Evolutionary conservation across 139 green algal genomes (phyloP).

Genomic region (Yamagishiella unicocca): DNA sequence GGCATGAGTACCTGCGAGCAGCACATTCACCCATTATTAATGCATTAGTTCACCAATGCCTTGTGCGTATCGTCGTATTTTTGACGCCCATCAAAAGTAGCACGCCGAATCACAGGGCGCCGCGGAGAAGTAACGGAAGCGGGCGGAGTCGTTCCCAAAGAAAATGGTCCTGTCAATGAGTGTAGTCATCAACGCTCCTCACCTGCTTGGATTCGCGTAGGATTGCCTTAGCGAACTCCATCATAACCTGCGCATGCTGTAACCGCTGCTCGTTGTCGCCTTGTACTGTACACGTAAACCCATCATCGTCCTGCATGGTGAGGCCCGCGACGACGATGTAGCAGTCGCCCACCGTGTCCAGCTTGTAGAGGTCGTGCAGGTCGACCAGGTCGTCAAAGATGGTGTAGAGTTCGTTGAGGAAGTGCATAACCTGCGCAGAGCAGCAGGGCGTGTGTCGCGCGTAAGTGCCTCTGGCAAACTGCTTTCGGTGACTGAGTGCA

Average conservation of each 20-base stretch:
- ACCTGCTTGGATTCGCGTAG: constrained; percentile 57
- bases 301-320: constrained; percentile 65
- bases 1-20: constrained; percentile 56
- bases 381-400: constrained; percentile 65
- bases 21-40: not conserved
- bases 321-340: constrained; percentile 70
- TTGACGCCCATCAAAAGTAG: too few species aligned
- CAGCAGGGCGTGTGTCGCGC: too few species aligned
- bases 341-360: constrained; percentile 66
- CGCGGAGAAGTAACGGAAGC: too few species aligned
- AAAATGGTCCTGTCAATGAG: not conserved
- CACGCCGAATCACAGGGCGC: too few species aligned
- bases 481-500: too few species aligned
- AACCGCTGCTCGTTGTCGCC: constrained; percentile 44
- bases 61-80: too few species aligned
- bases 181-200: too few species aligned
- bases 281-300: constrained; percentile 54
- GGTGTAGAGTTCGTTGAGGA: constrained; percentile 68
- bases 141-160: not conserved
- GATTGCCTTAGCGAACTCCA: constrained; percentile 66
- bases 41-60: too few species aligned
- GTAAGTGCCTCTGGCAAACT: too few species aligned
- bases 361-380: constrained; percentile 68
- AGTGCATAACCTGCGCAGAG: constrained; percentile 61
- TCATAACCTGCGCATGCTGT: constrained; percentile 57